These are phyloP conservation scores for Ammopiptanthus mongolicus DNA, from an alignment of 306 rosid genomes.

Conservation along the genomic window DNA sequence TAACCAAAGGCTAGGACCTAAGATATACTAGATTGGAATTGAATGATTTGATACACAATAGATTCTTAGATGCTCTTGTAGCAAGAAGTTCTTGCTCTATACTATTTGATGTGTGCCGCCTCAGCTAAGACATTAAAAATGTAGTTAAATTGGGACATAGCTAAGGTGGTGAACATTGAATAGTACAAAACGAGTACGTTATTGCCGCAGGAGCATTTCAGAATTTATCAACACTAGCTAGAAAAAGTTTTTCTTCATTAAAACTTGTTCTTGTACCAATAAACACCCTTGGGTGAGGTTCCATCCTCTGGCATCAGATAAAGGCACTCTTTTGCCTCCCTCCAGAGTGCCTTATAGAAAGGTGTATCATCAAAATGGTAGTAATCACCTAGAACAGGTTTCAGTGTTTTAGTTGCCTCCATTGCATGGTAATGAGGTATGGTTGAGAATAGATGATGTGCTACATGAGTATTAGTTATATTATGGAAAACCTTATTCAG, in stretches of 20 bases:
- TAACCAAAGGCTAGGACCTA: not conserved
- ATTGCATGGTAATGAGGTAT: slow-evolving; percentile 45
- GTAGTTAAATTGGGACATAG: too few species aligned
- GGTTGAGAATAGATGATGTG: slow-evolving; percentile 45
- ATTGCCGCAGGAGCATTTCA: too few species aligned
- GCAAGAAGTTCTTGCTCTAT: too few species aligned
- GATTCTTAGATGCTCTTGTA: too few species aligned
- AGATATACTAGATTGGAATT: not conserved
- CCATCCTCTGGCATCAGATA: slow-evolving; percentile 25
- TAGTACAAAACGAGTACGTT: too few species aligned
- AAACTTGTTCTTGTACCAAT: slow-evolving; percentile 40
- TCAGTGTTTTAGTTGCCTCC: slow-evolving; percentile 48
- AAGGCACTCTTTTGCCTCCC: slow-evolving; percentile 45
- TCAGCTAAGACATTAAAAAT: too few species aligned
- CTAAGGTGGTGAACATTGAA: too few species aligned
- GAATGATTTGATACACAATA: not conserved
- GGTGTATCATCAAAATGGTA: slow-evolving; percentile 40
- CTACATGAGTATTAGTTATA: slow-evolving; percentile 43
- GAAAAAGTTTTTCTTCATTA: not conserved
- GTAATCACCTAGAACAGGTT: slow-evolving; percentile 18
- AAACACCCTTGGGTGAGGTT: slow-evolving; percentile 27
- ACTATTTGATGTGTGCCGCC: too few species aligned
- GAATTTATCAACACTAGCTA: too few species aligned
- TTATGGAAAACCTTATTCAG: slow-evolving; percentile 44
- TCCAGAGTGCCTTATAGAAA: slow-evolving; percentile 41